A percentile compares a stretch with the other conserved stretches of the same genome.
Evolutionary conservation across 2,329 filamentous ascomycete species (phyloP).

Genomic region (Pestalotiopsis sp.): DNA sequence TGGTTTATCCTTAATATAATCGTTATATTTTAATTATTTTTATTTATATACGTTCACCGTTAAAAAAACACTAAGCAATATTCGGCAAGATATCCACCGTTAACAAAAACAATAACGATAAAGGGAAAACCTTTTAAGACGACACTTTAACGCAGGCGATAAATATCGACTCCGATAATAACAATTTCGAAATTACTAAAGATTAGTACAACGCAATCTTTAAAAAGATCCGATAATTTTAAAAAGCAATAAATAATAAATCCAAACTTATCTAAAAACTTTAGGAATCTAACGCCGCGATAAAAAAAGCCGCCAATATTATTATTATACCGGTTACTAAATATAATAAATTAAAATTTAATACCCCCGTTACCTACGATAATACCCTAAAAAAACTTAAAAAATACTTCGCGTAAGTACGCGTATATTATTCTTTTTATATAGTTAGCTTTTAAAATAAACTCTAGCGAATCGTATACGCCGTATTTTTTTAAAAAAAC

Average conservation of each 20-base stretch:
- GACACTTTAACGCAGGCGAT: neutral
- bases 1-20: no score
- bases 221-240: neutral
- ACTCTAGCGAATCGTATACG: neutral
- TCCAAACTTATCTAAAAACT: neutral
- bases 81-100: no score
- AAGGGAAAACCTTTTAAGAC: no score
- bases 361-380: neutral
- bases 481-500: neutral
- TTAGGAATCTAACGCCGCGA: neutral
- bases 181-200: no score
- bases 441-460: neutral
- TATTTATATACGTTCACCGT: no score
- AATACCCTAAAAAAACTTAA: neutral
- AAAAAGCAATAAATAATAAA: neutral
- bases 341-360: neutral
- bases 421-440: no score
- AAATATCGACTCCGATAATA: neutral
- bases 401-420: neutral
- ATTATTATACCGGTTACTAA: neutral
- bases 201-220: neutral
- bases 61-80: no score
- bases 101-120: no score
- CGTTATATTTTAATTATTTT: no score
- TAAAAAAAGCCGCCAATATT: neutral